phyloP scores from a whole-genome alignment of 495 filamentous ascomycete genomes.

The Letharia columbiana region DNA sequence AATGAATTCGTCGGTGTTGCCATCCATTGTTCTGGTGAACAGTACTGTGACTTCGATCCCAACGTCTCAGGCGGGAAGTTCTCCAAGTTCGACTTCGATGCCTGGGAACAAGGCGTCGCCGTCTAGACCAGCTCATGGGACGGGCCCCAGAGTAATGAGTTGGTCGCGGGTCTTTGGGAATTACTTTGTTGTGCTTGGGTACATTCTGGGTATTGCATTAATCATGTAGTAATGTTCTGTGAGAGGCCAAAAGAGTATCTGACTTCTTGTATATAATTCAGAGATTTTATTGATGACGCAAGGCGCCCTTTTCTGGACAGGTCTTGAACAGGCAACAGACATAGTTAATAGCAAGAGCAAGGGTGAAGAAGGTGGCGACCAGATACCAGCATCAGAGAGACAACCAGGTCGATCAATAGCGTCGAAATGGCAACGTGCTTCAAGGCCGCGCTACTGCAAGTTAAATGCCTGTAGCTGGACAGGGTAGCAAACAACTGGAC shows the following conservation, averaged over 20 bases:
- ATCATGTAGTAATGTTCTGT: not conserved
- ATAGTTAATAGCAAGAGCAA: not conserved
- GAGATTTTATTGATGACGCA: not conserved
- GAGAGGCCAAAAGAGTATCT: not conserved
- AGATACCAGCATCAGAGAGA: not conserved
- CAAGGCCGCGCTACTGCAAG: not conserved
- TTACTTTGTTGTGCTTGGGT: not conserved
- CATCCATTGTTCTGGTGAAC: not conserved
- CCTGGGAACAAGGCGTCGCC: not conserved
- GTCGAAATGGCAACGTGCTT: not conserved
- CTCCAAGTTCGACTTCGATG: not conserved
- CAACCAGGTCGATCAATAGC: not conserved
- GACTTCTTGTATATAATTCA: not conserved
- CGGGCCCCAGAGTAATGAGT: not conserved
- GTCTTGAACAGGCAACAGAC: not conserved
- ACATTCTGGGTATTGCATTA: not conserved
- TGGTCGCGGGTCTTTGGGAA: not conserved
- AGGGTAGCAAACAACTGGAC: not conserved
- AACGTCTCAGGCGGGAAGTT: not conserved
- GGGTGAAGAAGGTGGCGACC: not conserved
- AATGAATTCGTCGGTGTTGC: not conserved
- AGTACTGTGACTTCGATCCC: not conserved
- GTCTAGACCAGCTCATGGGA: not conserved
- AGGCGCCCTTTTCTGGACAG: not conserved
- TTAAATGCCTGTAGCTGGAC: not conserved